A percentile compares a stretch with the other conserved stretches of the same genome.
Conservation (phyloP, 768 basidiomycete species). For the Sistotremastrum niveocremeum region DNA sequence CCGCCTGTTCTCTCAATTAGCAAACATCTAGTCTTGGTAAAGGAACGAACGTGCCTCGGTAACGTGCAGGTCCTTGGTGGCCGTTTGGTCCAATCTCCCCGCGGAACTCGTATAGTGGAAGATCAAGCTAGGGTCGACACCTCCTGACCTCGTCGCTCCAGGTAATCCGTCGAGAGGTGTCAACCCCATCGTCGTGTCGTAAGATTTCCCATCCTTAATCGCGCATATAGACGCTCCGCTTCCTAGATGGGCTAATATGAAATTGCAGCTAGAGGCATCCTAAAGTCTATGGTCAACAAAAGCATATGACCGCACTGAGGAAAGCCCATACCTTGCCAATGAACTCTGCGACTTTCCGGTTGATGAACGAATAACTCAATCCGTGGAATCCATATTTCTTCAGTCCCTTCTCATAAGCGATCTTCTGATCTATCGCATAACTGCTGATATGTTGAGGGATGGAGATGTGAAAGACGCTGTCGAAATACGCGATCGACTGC, state of each 20-base stretch:
- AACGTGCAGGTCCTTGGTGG: slow-evolving; percentile 35
- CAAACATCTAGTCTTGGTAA: neutral
- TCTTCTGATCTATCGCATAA: slow-evolving; percentile 58
- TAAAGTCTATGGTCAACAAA: slow-evolving; percentile 9
- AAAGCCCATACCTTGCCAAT: slow-evolving; percentile 34
- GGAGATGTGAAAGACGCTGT: slow-evolving; percentile 72
- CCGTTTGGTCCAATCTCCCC: slow-evolving; percentile 38
- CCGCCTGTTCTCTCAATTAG: slow-evolving; percentile 30
- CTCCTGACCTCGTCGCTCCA: slow-evolving; percentile 76
- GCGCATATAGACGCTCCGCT: slow-evolving; percentile 82
- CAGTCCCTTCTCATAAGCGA: slow-evolving; percentile 51
- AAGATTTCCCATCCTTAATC: slow-evolving; percentile 55
- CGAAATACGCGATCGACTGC: slow-evolving; percentile 73
- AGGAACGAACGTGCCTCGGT: slow-evolving; percentile 26
- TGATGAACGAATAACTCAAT: slow-evolving; percentile 55
- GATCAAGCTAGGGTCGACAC: slow-evolving; percentile 74
- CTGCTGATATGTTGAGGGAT: slow-evolving; percentile 66
- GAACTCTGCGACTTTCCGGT: slow-evolving; percentile 43
- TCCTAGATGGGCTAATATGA: slow-evolving; percentile 79
- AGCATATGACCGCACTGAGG: neutral
- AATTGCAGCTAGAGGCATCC: slow-evolving; percentile 28
- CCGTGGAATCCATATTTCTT: slow-evolving; percentile 92
- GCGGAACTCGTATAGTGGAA: slow-evolving; percentile 64
- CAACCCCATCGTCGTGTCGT: slow-evolving; percentile 87
- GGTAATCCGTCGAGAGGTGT: slow-evolving; percentile 83